Base-by-base conservation (phyloP, 2,329 filamentous ascomycete species). In the Fusarium lateritium region DNA sequence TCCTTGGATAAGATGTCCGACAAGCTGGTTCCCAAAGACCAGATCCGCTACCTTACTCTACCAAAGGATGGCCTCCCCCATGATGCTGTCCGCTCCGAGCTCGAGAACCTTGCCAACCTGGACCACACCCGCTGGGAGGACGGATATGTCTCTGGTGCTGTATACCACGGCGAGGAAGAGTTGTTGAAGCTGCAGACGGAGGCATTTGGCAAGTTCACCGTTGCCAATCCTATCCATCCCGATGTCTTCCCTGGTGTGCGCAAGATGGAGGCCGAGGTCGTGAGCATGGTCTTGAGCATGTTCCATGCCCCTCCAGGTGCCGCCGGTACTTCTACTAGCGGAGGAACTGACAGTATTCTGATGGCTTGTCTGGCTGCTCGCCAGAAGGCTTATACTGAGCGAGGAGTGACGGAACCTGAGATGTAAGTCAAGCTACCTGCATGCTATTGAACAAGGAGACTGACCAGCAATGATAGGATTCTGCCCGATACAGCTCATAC, bases 211-310 rank as follows among this genome's bases (percentile, higher is more conserved):
- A 92, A 92, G 80, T 99, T 99, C 79, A 95, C 94, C 51, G 96
- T 99, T 31, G 88, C 94, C 39, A 99, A 99, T 79, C 96, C 96
- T 5, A 96, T 99, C 72, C 96, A 99, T 79, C 96, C 96, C 8
- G 96, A 99, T 81, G 95, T 99, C 43, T 99, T 99, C 82, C 96
- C 96, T 17, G 96, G 95, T 28, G 94, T 99, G 53, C 87, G 96
- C 75, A 99, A 99, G 88, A 99, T 99, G 96, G 96, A 99, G 84
- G 95, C 96, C 44, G 96, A 99, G 83, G 85, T 99, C 65, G 96
- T 99, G 53, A 92, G 94, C 70, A 99, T 99, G 95, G 94, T 97
- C 31, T 83, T 97, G 65, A 88, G 88, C 44, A 83, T 99, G 79
- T 99, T 98, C 84, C 93, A 97, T 79, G 94, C 92, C 10, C 96